A percentile compares a stretch with the other conserved stretches of the same genome.
Conservation (phyloP, 345 rosid genomes). For the Microcos paniculata region DNA sequence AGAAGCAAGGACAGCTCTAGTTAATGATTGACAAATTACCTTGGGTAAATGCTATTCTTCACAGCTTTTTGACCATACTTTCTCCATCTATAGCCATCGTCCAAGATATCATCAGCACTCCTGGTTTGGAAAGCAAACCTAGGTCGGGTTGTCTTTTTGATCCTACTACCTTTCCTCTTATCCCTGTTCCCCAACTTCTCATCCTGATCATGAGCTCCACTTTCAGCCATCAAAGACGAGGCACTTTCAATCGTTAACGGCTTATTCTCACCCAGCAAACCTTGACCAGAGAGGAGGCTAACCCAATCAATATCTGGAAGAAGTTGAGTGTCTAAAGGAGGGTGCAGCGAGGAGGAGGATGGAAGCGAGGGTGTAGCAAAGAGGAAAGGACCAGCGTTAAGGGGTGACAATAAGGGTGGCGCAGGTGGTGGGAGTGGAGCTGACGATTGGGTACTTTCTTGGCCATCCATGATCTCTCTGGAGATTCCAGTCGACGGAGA, state of each 20-base stretch:
- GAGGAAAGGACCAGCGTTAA: constrained; percentile 24
- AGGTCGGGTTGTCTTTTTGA: constrained; percentile 40
- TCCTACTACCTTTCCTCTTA: constrained; percentile 34
- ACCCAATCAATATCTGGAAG: constrained; percentile 50
- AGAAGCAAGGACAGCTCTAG: not conserved
- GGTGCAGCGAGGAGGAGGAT: constrained; percentile 24
- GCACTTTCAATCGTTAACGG: constrained; percentile 10
- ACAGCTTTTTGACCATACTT: constrained; percentile 73
- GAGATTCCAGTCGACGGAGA: constrained; percentile 17
- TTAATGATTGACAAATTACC: constrained; percentile 34
- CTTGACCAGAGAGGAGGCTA: constrained; percentile 41
- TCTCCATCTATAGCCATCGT: constrained; percentile 79
- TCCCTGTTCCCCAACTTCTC: constrained; percentile 22
- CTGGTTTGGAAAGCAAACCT: constrained; percentile 69
- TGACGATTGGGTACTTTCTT: constrained; percentile 2
- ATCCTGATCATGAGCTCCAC: constrained; percentile 18
- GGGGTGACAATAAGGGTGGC: constrained; percentile 22
- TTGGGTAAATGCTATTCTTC: constrained; percentile 60
- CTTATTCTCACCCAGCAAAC: constrained; percentile 20
- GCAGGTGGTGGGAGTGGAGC: constrained; percentile 14
- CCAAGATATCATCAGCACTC: constrained; percentile 66
- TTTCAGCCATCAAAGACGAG: constrained; percentile 18
- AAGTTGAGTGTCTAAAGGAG: constrained; percentile 24
- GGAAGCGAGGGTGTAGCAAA: constrained; percentile 30
- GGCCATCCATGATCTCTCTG: constrained; percentile 36